These are phyloP conservation scores for Stromatinia cepivora DNA, from an alignment of 2,329 filamentous ascomycete species.

Conservation along the genomic window DNA sequence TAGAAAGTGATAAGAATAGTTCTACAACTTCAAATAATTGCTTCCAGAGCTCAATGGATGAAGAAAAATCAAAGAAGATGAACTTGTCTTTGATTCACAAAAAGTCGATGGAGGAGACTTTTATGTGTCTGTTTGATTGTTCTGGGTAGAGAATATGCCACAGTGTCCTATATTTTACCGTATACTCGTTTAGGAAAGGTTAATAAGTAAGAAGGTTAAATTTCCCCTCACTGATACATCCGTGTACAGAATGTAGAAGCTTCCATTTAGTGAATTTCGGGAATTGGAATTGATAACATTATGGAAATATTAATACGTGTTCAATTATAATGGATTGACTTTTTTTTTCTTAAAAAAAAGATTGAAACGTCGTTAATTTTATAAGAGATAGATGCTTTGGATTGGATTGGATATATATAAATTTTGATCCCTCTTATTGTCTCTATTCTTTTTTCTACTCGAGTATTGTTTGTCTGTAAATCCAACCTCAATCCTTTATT, in stretches of 20 bases:
- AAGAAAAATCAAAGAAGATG: slow-evolving; percentile 23
- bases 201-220: not conserved
- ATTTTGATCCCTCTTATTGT: no score
- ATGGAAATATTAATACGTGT: slow-evolving; percentile 1
- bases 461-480: no score
- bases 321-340: not conserved
- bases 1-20: slow-evolving; percentile 26
- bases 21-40: slow-evolving; percentile 30
- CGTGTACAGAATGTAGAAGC: no score
- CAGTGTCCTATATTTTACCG: slow-evolving; percentile 23
- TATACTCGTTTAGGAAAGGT: slow-evolving; percentile 25
- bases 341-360: no score
- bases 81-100: not conserved
- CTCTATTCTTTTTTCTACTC: no score
- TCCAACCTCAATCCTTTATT: no score
- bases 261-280: not conserved
- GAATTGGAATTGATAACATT: not conserved
- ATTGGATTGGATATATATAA: no score
- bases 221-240: not conserved
- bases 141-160: slow-evolving; percentile 25
- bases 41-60: slow-evolving; percentile 37
- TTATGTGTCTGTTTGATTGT: slow-evolving; percentile 24
- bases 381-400: no score
- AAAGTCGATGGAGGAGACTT: slow-evolving; percentile 11
- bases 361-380: no score